Evolutionary conservation across 305 asterid genomes (phyloP).

Genomic region (Solanum hybrid): DNA sequence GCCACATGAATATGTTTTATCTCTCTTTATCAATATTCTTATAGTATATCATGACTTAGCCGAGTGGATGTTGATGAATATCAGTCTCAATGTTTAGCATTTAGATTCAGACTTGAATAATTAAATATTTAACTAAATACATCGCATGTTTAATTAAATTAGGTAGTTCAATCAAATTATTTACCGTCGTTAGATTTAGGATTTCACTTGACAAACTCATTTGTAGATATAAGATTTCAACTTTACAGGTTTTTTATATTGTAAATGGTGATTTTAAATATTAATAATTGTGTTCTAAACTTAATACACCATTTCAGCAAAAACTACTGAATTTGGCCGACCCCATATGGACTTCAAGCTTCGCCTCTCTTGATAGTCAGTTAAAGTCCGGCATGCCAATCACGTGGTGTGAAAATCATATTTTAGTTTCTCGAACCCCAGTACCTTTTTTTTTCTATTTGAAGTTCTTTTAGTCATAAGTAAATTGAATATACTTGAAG

Average conservation of each 20-base stretch:
- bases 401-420: too few species aligned
- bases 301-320: too few species aligned
- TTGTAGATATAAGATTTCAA: background rate
- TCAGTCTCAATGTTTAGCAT: background rate
- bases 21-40: background rate
- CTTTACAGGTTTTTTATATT: background rate
- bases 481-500: too few species aligned
- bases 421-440: too few species aligned
- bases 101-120: background rate
- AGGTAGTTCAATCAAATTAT: background rate
- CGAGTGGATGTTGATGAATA: background rate
- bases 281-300: too few species aligned
- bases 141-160: background rate
- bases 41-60: background rate
- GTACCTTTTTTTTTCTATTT: too few species aligned
- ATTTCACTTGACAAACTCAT: background rate
- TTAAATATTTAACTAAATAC: background rate
- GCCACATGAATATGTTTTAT: background rate
- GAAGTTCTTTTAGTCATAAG: too few species aligned
- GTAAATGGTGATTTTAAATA: background rate
- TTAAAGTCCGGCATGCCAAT: too few species aligned
- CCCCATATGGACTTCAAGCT: too few species aligned
- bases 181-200: too few species aligned
- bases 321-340: too few species aligned
- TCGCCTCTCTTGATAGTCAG: too few species aligned